Base-by-base conservation (phyloP, 352 stramenopile genomes). In the Phytophthora podocarpi region DNA sequence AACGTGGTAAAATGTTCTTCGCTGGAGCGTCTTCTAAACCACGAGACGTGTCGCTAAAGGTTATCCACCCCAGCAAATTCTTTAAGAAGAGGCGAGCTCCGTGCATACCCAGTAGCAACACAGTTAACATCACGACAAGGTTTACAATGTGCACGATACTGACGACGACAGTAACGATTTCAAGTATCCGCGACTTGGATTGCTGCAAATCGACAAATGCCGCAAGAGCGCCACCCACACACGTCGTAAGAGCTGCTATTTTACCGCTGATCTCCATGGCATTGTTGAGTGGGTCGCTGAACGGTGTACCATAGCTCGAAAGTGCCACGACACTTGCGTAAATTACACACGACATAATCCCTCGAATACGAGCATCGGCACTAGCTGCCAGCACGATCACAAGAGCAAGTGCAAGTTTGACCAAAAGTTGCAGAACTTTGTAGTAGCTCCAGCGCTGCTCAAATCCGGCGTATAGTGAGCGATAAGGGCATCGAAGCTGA, bases 381-480 rank as follows among this genome's bases (percentile, higher is more conserved):
- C 50, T 43, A 23, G 52, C 32, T 4, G 73, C 49, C 9, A 69
- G 18, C 0, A 84, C 46, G 31, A 83, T 49, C 5, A 70, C 72
- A 23, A 80, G 21, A 6, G 67, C 68, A 21, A 85, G 58, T n/a
- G 53, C 57, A 13, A 82, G 53, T 45, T 85, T 87, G 15, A 80
- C 68, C 4, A 76, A 21, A n/a, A 87, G 52, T 45, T 80, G 64
- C 1, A 79, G 59, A 0, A 85, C 67, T 51, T 83, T 82, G 58
- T 85, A 87, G 56, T 75, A 68, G n/a, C 63, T 69, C 78, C 74
- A 85, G 6, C 60, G 55, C 37, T 64, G 66, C 49, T 87, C 75
- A 34, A 83, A 83, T 18, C 78, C 70, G 6, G 56, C 61, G 56
- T 87, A 87, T 15, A 87, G 67, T 35, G 74, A 83, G 0, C 66